phyloP scores from a whole-genome alignment of 2,329 filamentous ascomycete species.

The Boeremia lycopersici region DNA sequence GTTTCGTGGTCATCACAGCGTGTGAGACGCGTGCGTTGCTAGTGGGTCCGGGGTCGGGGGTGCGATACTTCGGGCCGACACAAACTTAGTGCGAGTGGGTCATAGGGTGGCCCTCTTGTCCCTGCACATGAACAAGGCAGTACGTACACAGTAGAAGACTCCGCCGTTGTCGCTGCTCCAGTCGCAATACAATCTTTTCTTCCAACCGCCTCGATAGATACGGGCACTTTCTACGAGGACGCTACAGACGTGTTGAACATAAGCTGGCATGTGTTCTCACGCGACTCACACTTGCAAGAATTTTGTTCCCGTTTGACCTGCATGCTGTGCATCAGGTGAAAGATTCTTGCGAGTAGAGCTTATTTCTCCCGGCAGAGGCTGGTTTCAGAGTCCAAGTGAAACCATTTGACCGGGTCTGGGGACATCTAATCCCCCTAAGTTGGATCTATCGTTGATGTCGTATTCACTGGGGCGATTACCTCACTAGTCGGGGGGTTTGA shows the following conservation, averaged over 20 bases:
- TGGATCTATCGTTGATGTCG: no score
- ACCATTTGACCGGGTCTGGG: neutral
- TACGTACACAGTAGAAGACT: no score
- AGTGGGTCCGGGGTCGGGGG: no score
- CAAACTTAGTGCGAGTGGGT: no score
- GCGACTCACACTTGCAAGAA: conserved; percentile 46
- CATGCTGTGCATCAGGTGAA: conserved; percentile 6
- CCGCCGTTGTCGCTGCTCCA: neutral
- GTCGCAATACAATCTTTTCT: neutral
- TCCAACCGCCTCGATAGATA: conserved; percentile 25
- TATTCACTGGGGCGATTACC: no score
- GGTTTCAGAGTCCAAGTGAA: neutral
- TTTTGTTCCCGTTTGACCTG: conserved; percentile 49
- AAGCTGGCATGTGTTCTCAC: conserved; percentile 41
- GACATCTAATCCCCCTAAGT: no score
- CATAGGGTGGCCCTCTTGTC: no score
- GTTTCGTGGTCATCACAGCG: no score
- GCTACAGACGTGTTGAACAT: conserved; percentile 34
- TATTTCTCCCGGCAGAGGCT: conserved; percentile 26
- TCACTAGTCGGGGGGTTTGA: no score
- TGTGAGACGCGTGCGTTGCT: no score
- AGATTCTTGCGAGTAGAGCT: conserved; percentile 30
- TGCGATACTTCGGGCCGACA: no score
- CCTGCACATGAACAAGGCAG: no score
- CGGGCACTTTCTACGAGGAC: conserved; percentile 33